These are phyloP conservation scores for Saccharomyces paradoxus DNA, from an alignment of 805 yeast genomes.

Conservation along the genomic window DNA sequence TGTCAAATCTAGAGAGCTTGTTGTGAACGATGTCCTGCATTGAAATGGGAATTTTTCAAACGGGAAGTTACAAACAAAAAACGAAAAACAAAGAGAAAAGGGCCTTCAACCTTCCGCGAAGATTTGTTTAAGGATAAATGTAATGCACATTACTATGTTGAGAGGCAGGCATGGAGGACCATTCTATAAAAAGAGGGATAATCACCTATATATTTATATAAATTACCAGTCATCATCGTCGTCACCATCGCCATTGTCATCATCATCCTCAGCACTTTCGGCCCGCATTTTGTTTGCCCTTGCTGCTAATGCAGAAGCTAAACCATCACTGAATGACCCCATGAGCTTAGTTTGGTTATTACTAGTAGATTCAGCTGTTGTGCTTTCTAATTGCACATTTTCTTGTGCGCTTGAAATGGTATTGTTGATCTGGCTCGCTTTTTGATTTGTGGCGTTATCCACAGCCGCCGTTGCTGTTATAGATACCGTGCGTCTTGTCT, in stretches of 20 bases:
- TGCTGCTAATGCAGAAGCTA: conserved; percentile 80
- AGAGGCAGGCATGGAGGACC: not conserved
- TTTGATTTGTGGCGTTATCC: not conserved
- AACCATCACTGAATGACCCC: conserved; percentile 58
- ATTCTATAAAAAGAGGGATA: not conserved
- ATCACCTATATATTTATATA: not conserved
- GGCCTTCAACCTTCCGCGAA: not conserved
- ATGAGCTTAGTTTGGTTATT: not conserved
- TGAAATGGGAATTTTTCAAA: not conserved
- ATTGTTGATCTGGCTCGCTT: not conserved
- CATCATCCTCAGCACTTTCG: conserved; percentile 64
- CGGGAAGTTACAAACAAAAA: not conserved
- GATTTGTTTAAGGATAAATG: not conserved
- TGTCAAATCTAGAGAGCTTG: not conserved
- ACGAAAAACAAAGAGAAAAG: not conserved
- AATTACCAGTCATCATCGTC: conserved; percentile 30
- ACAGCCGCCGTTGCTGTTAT: conserved; percentile 36
- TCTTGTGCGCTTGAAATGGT: conserved; percentile 6
- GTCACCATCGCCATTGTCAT: conserved; percentile 53
- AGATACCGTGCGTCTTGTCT: conserved; percentile 20
- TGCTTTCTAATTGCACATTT: conserved; percentile 8
- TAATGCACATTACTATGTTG: not conserved
- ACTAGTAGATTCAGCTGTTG: conserved; percentile 7
- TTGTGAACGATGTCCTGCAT: not conserved
- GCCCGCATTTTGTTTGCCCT: conserved; percentile 56